Percentiles rank a stretch among this genome's conserved stretches.
These are phyloP conservation scores for Clonostachys rosea DNA, from an alignment of 2,329 filamentous ascomycete species.

Conservation along the genomic window DNA sequence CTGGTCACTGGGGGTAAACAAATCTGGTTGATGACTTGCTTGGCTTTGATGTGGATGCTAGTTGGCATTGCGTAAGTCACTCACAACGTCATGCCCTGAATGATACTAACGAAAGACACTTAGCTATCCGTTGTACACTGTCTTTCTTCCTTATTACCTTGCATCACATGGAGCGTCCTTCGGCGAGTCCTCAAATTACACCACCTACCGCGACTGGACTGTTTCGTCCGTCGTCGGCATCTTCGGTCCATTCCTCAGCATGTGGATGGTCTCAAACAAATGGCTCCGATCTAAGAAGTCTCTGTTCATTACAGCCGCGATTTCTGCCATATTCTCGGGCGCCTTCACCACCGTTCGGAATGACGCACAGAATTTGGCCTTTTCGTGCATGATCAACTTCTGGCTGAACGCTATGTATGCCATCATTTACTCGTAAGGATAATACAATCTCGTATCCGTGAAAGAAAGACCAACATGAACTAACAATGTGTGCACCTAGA, in stretches of 20 bases:
- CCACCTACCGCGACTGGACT: conserved; percentile 21
- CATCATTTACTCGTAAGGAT: conserved; percentile 9
- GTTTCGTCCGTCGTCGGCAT: conserved; percentile 27
- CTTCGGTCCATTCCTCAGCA: conserved; percentile 28
- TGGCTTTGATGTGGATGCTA: conserved; percentile 31
- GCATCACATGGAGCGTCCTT: conserved; percentile 24
- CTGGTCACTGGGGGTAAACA: too few species aligned
- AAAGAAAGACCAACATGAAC: background rate
- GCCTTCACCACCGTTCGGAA: conserved; percentile 11
- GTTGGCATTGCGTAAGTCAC: conserved; percentile 27
- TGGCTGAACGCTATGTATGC: conserved; percentile 11
- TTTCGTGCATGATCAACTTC: conserved; percentile 13
- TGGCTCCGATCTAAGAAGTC: conserved; percentile 5
- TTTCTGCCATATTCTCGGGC: conserved; percentile 10
- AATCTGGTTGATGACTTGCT: background rate
- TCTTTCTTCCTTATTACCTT: conserved; percentile 37
- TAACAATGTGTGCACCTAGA: background rate
- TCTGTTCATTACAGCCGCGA: conserved; percentile 7
- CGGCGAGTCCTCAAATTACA: conserved; percentile 10
- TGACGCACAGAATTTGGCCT: conserved; percentile 10
- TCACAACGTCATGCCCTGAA: too few species aligned
- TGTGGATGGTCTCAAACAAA: conserved; percentile 22
- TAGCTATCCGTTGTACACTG: conserved; percentile 34
- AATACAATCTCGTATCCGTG: background rate
- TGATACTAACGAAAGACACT: too few species aligned